Percentiles rank a stretch among this genome's conserved stretches.
These are phyloP conservation scores for Streptanthus diversifolius DNA, from an alignment of 345 rosid genomes.

Conservation along the genomic window DNA sequence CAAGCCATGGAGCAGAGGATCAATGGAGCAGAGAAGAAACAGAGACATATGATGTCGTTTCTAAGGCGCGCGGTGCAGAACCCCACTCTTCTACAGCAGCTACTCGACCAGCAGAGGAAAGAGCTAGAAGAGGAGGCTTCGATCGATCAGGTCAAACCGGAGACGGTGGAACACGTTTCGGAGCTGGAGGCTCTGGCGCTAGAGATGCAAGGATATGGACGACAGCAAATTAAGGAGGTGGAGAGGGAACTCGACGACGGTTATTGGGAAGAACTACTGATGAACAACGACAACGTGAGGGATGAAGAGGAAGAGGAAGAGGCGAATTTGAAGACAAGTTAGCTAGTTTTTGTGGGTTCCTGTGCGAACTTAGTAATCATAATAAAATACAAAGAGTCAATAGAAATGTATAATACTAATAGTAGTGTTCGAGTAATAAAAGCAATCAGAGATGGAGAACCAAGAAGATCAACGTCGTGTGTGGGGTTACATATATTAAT, in stretches of 20 bases:
- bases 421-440: background rate
- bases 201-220: slow-evolving; percentile 76
- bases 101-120: slow-evolving; percentile 42
- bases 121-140: slow-evolving; percentile 56
- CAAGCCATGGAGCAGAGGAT: slow-evolving; percentile 67
- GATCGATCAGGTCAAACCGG: slow-evolving; percentile 44
- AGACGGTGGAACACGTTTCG: slow-evolving; percentile 52
- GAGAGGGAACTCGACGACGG: slow-evolving; percentile 48
- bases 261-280: slow-evolving; percentile 66
- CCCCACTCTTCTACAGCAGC: slow-evolving; percentile 58
- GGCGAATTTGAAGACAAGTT: slow-evolving; percentile 49
- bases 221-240: slow-evolving; percentile 31
- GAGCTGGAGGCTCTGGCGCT: slow-evolving; percentile 82
- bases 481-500: background rate
- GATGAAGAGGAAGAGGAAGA: slow-evolving; percentile 29
- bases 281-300: slow-evolving; percentile 34
- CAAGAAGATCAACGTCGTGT: background rate
- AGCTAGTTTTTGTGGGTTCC: slow-evolving; percentile 51
- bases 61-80: slow-evolving; percentile 65
- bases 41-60: slow-evolving; percentile 87
- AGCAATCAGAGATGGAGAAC: background rate
- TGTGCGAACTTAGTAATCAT: slow-evolving; percentile 25
- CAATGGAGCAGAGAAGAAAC: slow-evolving; percentile 65
- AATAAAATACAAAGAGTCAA: background rate
- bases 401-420: background rate